These are phyloP conservation scores for Nicotiana tomentosiformis DNA, from an alignment of 257 asterid genomes.

Conservation along the genomic window DNA sequence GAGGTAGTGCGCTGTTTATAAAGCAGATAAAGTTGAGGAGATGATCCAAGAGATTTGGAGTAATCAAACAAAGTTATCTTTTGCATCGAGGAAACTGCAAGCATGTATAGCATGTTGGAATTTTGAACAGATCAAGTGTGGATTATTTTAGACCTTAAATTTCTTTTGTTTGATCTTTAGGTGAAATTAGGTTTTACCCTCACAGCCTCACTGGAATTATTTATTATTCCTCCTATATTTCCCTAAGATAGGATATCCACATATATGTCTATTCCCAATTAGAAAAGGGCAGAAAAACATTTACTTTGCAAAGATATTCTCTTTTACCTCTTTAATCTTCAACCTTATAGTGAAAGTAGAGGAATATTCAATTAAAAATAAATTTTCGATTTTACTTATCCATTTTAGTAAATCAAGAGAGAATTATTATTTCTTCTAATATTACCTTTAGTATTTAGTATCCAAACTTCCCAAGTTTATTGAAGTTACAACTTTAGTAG, in stretches of 20 bases:
- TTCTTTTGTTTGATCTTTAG: background rate
- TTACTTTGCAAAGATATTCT: background rate
- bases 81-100: background rate
- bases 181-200: background rate
- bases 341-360: background rate
- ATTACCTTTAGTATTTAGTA: too few species aligned
- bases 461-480: too few species aligned
- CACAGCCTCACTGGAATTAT: background rate
- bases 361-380: background rate
- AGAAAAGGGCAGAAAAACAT: background rate
- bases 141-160: background rate
- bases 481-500: too few species aligned
- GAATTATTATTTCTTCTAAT: too few species aligned
- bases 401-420: too few species aligned
- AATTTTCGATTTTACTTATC: too few species aligned
- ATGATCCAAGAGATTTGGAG: background rate
- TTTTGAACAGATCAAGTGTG: background rate
- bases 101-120: background rate
- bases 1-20: too few species aligned
- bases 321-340: background rate
- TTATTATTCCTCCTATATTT: background rate
- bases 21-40: background rate
- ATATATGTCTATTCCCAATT: background rate
- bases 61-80: background rate
- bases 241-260: background rate